phyloP scores from a whole-genome alignment of 2,329 filamentous ascomycete species.

The Arthroderma sp. region DNA sequence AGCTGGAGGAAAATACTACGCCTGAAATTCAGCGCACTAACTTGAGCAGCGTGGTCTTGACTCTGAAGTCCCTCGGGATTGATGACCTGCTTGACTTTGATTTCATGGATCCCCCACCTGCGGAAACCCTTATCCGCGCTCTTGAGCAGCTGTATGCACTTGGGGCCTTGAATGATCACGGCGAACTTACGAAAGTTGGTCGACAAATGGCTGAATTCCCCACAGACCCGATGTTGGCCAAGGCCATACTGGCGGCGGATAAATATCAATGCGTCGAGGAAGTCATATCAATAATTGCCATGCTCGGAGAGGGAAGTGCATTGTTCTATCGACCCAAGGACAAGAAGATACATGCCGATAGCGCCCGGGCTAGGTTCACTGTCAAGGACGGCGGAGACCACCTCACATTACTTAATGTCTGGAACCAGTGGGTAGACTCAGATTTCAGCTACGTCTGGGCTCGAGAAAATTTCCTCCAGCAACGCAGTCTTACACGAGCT shows the following conservation, averaged over 20 bases:
- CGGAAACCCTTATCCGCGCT: conserved; percentile 75
- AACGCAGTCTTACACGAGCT: conserved; percentile 74
- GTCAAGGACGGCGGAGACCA: conserved; percentile 86
- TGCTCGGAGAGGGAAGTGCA: conserved; percentile 77
- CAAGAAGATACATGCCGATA: conserved; percentile 92
- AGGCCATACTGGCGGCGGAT: conserved; percentile 75
- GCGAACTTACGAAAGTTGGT: conserved; percentile 78
- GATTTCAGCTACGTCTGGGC: conserved; percentile 83
- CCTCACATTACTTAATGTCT: conserved; percentile 77
- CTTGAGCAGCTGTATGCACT: conserved; percentile 86
- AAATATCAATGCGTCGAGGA: conserved; percentile 90
- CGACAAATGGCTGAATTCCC: conserved; percentile 94
- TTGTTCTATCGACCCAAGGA: conserved; percentile 94
- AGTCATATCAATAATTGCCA: conserved; percentile 81
- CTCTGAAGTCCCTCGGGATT: conserved; percentile 81
- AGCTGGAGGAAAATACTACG: conserved; percentile 81
- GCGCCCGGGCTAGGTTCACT: conserved; percentile 76
- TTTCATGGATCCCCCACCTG: conserved; percentile 86
- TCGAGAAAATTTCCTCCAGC: conserved; percentile 86
- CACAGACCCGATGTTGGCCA: conserved; percentile 80
- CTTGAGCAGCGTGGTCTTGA: conserved; percentile 67
- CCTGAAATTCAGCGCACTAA: conserved; percentile 91
- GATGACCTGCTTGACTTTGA: conserved; percentile 89
- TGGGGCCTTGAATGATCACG: conserved; percentile 75
- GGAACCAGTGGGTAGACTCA: conserved; percentile 86